Base-by-base conservation (phyloP, 371 early-diverging fungal genomes). In the Parasitella parasitica region DNA sequence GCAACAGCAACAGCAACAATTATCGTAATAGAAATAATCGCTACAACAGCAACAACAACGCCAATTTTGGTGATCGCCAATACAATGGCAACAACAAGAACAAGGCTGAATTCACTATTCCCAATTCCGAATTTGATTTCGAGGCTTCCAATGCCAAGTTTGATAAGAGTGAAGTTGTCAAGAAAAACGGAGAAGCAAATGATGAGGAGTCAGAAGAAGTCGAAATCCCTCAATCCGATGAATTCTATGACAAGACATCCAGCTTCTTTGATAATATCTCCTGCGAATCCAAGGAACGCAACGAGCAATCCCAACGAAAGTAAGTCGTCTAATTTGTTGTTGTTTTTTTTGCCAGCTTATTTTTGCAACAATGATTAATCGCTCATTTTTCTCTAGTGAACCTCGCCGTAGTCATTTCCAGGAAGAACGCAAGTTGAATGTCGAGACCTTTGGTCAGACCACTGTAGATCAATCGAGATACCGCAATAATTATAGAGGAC, bases 201-300 rank as follows among this genome's bases (percentile, higher is more conserved):
- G 41, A 50, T 46, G 78, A 72, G 22, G 81, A 83, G 15, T 18
- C 43, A 22, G 78, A 77, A 22, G 83, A 78, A 27, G 70, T 82
- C 26, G 69, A 78, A 28, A 80, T 80, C 48, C 82, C 87, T 41
- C 72, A 73, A 15, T 64, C 85, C 2, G 78, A 81, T 34, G 75
- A 78, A 8, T 89, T 94, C 71, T 80, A 89, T 73, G 89, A 69
- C 49, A 68, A 90, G 67, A 83, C 73, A 18, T 86, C 86, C 54
- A 92, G 93, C 28, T 97, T 97, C 83, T 98, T 98, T 83, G 98
- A 98, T 69, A 90, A 97, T 72, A 98, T 98, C 66, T 97, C 97
- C 22, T 96, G 96, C 70, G 97, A 97, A 71, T 86, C 91, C 30
- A 95, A 93, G 73, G 97, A 97, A 67, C 87, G 95, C 69, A 80